Percentiles rank a stretch among this genome's conserved stretches.
phyloP scores from a whole-genome alignment of 345 rosid genomes.

The Trapa incisa region DNA sequence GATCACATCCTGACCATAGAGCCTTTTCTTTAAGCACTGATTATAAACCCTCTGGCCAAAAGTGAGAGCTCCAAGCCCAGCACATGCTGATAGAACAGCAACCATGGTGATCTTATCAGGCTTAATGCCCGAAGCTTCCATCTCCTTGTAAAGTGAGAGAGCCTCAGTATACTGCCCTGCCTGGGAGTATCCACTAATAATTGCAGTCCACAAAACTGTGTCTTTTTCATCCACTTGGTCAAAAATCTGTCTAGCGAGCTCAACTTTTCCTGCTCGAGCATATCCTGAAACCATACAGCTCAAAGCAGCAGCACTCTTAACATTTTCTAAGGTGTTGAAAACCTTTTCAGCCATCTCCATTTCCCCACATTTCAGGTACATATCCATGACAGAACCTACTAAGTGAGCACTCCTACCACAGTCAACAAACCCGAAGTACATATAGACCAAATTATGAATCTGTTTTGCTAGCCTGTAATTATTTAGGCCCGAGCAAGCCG shows the following conservation, averaged over 20 bases:
- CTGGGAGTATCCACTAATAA: constrained; percentile 48
- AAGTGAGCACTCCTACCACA: constrained; percentile 17
- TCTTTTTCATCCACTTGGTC: constrained; percentile 34
- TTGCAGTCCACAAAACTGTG: constrained; percentile 42
- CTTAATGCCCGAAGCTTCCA: constrained; percentile 24
- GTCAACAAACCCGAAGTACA: constrained; percentile 13
- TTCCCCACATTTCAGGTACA: constrained; percentile 27
- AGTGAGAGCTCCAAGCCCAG: constrained; percentile 41
- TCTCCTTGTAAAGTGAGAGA: constrained; percentile 24
- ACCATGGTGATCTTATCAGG: constrained; percentile 40
- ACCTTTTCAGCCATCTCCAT: constrained; percentile 23
- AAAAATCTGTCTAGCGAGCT: constrained; percentile 13
- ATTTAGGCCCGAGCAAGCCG: constrained; percentile 16
- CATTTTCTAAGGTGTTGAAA: constrained; percentile 8
- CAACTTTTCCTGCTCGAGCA: constrained; percentile 20
- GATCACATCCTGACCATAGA: constrained; percentile 15
- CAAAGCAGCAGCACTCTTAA: constrained; percentile 17
- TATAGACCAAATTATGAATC: constrained; percentile 22
- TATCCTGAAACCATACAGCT: constrained; percentile 39
- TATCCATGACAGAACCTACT: constrained; percentile 17
- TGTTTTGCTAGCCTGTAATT: constrained; percentile 20
- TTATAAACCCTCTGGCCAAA: constrained; percentile 28
- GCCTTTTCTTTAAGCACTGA: constrained; percentile 19
- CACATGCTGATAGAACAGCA: constrained; percentile 39
- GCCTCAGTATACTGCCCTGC: constrained; percentile 26